These are phyloP conservation scores for Teratosphaeria nubilosa DNA, from an alignment of 2,329 filamentous ascomycete species.

Conservation along the genomic window DNA sequence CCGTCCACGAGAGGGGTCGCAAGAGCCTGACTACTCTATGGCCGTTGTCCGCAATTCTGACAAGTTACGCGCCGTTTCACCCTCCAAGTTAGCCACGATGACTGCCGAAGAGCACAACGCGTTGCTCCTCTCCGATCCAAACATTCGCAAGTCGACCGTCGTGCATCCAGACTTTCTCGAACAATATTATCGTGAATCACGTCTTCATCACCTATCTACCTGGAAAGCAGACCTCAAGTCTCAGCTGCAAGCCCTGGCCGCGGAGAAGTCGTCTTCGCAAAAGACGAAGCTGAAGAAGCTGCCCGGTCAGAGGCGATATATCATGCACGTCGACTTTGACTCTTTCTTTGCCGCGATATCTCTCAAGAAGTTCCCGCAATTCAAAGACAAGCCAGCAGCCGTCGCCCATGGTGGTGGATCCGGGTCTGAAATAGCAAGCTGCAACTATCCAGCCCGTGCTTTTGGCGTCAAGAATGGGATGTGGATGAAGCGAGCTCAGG, in stretches of 20 bases:
- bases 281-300: constrained; percentile 43
- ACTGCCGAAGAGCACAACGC: constrained; percentile 93
- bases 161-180: constrained; percentile 89
- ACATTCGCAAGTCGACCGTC: constrained; percentile 77
- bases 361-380: constrained; percentile 64
- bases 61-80: constrained; percentile 16
- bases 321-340: constrained; percentile 96
- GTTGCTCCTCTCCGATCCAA: constrained; percentile 70
- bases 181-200: constrained; percentile 90
- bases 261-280: constrained; percentile 52
- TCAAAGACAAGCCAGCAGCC: constrained; percentile 67
- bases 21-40: constrained; percentile 25
- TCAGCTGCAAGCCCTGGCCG: constrained; percentile 69
- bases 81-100: constrained; percentile 38
- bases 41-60: constrained; percentile 22
- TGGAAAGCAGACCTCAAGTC: constrained; percentile 96
- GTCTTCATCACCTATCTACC: constrained; percentile 85
- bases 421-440: constrained; percentile 92
- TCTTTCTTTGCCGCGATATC: constrained; percentile 97
- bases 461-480: constrained; percentile 94
- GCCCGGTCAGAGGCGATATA: constrained; percentile 61
- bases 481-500: constrained; percentile 92
- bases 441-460: constrained; percentile 81
- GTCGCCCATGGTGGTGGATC: constrained; percentile 79
- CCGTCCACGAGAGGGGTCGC: constrained; percentile 20